These are phyloP conservation scores for Benincasa hispida DNA, from an alignment of 306 rosid genomes.

Conservation along the genomic window DNA sequence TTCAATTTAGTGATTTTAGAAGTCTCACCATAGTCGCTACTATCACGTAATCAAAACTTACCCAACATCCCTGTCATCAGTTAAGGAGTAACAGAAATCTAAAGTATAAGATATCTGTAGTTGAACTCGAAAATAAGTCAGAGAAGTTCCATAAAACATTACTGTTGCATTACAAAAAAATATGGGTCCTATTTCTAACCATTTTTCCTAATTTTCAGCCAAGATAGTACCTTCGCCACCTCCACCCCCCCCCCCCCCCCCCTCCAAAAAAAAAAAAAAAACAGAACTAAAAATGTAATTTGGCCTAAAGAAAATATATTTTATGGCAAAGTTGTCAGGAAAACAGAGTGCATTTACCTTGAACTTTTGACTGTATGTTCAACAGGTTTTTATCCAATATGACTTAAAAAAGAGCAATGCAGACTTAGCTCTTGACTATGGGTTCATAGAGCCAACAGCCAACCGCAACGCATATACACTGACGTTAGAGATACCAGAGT, in stretches of 20 bases:
- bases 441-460: slow-evolving; percentile 55
- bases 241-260: too few species aligned
- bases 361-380: background rate
- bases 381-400: slow-evolving; percentile 78
- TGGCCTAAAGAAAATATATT: background rate
- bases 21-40: background rate
- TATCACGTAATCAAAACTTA: background rate
- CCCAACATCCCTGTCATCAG: background rate
- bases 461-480: slow-evolving; percentile 57
- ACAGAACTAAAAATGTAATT: background rate
- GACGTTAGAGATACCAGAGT: slow-evolving; percentile 59
- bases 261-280: too few species aligned
- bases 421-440: slow-evolving; percentile 85
- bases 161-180: background rate
- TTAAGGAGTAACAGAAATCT: background rate
- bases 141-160: background rate
- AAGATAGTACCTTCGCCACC: background rate
- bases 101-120: background rate
- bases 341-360: background rate
- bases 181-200: background rate
- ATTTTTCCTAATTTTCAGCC: background rate
- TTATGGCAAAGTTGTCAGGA: background rate
- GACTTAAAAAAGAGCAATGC: slow-evolving; percentile 86
- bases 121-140: background rate
- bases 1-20: background rate